Evolutionary conservation across 225 moss, liverwort and hornwort genomes (phyloP), one percentile per base, ranked within the genome.

Genomic region (Climacium dendroides): DNA sequence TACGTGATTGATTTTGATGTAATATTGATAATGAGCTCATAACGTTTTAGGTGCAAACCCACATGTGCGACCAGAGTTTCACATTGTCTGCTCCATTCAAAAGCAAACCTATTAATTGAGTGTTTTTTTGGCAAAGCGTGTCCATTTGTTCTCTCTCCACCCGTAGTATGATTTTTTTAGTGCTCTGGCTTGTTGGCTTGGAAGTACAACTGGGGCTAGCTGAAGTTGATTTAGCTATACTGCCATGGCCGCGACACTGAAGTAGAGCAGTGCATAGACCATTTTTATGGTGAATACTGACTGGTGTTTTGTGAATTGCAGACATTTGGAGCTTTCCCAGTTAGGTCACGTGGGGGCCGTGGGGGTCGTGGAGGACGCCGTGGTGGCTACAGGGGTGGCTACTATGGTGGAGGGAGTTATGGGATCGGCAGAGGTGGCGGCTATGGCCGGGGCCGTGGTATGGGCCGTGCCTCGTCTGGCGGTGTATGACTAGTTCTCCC

Each of bases 261-360:
- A 39, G 19, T 64, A 23, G 18, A 29, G 66, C 55, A 43, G n/a
- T 45, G 37, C 25, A 26, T 34, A 14, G 20, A 39, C 41, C 63
- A 41, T 81, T 63, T 30, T 74, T 34, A 35, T 58, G 58, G 47
- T 57, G 66, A 67, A 43, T 39, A 54, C 48, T 48, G 48, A 75
- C 80, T 80, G 59, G 41, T 59, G 48, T 29, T 59, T 37, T 78
- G 13, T 76, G 61, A 24, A 72, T 29, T 78, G 81, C 90, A 97
- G 97, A 97, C 97, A 39, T 97, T 97, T 88, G 97, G 97, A 81
- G 94, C 94, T 66, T 97, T 97, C 65, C 97, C 97, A 53, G 82
- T 97, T 83, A 87, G 97, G 87, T 96, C 97, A 75, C 95, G 96
- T 45, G 97, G 95, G 5, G 95, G 96, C 45, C 94, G 97, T 26